Evolutionary conservation across 2,329 filamentous ascomycete species (phyloP), one percentile per base, ranked within the genome.

Genomic region (Aspergillus tamarii): DNA sequence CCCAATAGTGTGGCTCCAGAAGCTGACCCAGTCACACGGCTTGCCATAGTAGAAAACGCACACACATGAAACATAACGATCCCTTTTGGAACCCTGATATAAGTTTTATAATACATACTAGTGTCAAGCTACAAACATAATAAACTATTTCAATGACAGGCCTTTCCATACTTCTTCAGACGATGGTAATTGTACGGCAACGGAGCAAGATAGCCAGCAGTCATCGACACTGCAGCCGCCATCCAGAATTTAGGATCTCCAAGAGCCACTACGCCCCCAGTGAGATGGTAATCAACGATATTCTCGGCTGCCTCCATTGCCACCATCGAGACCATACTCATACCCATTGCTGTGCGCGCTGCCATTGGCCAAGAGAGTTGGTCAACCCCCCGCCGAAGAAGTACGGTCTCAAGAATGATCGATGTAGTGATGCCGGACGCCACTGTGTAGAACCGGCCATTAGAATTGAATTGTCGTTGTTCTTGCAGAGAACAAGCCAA

Each of bases 251-350:
- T 65, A 0, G 83, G 81, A 32, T 81, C 80, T 1, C 80, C 76
- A 11, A 87, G 70, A 0, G 77, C 73, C 1, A 87, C 81, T 1
- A 79, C 69, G 0, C 85, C 85, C 0, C 84, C 84, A 0, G 85
- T 87, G 0, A 87, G 73, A 62, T 84, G 80, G 62, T 84, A 87
- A 64, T 88, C 85, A 5, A 87, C 84, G 0, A 76, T 64, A 65
- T 87, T 87, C 67, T 87, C 82, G 0, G 82, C 84, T 3, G 78
- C 65, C 69, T 87, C 85, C 85, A 88, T 88, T 0, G 85, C 84
- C 2, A 86, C 14, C 85, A 87, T 87, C 0, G 85, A 87, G 11
- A 87, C 82, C 55, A 86, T 73, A 61, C 85, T 87, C 85, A 87
- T 88, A 0, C 85, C 85, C 26, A 82, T 81, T 0, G 85, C 85